Evolutionary conservation across 768 basidiomycete genomes (phyloP), one percentile per base, ranked within the genome.

Genomic region (Lactifluus pinguis): DNA sequence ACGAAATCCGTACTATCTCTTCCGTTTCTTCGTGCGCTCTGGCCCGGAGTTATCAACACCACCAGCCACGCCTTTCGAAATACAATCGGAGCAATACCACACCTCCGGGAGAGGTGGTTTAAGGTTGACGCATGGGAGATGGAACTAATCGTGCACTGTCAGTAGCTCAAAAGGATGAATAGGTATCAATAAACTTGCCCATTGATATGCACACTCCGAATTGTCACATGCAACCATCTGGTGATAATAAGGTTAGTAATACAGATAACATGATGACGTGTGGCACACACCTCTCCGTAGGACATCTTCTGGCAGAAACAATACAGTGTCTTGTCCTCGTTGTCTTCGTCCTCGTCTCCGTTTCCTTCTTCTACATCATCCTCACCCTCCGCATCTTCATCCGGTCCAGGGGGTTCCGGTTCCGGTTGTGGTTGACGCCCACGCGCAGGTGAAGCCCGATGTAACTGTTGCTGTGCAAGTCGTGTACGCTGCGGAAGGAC

Each of bases 251-350:
- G 38, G 38, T 57, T 36, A 15, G 19, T 49, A 13, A 49, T 36
- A 8, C 29, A 51, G 53, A 34, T 32, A 38, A 57, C 29, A 53
- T 4, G 17, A 56, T 15, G 15, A 11, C 7, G 42, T n/a, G 17
- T 41, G 13, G 53, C 4, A 70, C 73, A 57, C 57, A 77, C 76
- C 72, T 82, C 83, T 52, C 85, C 84, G 65, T 83, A 84, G 52
- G 80, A 82, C 64, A 79, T 76, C 68, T 82, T 80, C 65, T 79
- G 80, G 69, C 84, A 86, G 72, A 79, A 78, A 70, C 84, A 86
- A 62, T 86, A 86, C 5, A 83, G 65, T 55, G 76, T 75, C 68
- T 83, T 79, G 70, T 85, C 82, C 66, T 82, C 82, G 1, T 73
- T 78, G 53, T 78, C 80, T n/a, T 78, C 82, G 15, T 72, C 76